Base-by-base conservation (phyloP, 495 filamentous ascomycete species). In the Hypoxylon intermedium region DNA sequence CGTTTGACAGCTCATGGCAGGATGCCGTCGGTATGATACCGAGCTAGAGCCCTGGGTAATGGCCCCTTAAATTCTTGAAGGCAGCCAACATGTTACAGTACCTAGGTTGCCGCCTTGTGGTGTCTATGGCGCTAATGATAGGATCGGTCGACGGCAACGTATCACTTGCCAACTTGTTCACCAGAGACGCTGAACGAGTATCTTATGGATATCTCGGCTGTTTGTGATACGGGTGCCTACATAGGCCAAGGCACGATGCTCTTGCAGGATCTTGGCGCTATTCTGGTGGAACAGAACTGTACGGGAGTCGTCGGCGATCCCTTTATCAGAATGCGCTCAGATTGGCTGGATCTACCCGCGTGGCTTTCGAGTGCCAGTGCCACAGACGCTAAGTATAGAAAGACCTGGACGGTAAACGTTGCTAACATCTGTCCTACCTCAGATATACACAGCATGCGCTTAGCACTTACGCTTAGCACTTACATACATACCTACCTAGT, bases 331-430 rank as follows among this genome's bases (percentile, higher is more conserved):
- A 20, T 36, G 13, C 31, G 9, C 6, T 33, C 11, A 36, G 5
- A 24, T 37, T 43, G 6, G 36, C 15, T 33, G 21, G 16, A 30
- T 21, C 38, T 19, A 47, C 50, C 48, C 38, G 24, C 23, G 45
- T 31, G 43, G 34, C 43, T 13, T 54, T 42, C 6, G 9, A 16
- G 20, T n/a, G 7, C 3, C 24, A 7, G 48, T 57, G 28, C 34
- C 42, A 64, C 54, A 58, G n/a, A 49, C 43, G 53, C 36, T 18
- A 50, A 33, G 33, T 58, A 58, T 47, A 63, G 53, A 41, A 47
- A 53, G 21, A 51, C 47, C n/a, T 20, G 36, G 16, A 23, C 31
- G 26, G 23, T 34, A 30, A n/a, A 40, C 37, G 20, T 37, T 13
- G 13, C 41, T 23, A 19, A 49, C 23, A 12, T 42, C 6, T 41